Evolutionary conservation across 371 early-diverging fungal genomes (phyloP).

Genomic region (Mucor plumbeus): DNA sequence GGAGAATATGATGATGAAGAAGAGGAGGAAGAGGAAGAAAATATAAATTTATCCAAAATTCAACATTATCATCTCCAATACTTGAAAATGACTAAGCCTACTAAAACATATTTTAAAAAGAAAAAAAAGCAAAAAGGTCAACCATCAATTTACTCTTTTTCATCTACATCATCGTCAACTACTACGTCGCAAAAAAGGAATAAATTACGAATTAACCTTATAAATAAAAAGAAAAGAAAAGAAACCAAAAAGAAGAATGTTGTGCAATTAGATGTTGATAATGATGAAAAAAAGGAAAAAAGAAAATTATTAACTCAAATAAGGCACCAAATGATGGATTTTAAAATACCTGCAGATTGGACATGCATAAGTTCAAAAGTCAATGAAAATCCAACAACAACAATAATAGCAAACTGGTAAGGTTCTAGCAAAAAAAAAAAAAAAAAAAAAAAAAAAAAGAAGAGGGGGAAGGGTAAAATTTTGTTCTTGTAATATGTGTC

Average conservation of each 20-base stretch:
- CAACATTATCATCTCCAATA: background rate
- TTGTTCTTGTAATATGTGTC: background rate
- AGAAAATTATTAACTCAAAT: background rate
- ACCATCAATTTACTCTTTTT: background rate
- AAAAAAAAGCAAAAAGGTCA: background rate
- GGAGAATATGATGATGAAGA: background rate
- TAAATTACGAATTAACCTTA: background rate
- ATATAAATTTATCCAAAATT: background rate
- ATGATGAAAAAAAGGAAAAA: background rate
- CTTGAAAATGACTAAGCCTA: background rate
- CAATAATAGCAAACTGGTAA: slow-evolving; percentile 1
- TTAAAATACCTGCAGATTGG: slow-evolving; percentile 21
- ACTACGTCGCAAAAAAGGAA: background rate
- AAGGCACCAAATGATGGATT: slow-evolving; percentile 18
- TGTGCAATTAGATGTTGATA: too few relatives aligned
- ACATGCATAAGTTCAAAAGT: slow-evolving; percentile 19
- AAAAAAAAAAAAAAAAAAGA: background rate
- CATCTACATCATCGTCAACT: background rate
- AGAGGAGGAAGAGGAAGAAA: background rate
- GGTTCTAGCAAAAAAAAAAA: background rate
- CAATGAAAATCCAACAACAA: slow-evolving; percentile 1
- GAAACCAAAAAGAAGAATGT: background rate
- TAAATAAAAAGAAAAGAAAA: background rate
- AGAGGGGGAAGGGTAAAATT: background rate
- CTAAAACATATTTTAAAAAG: background rate